These are phyloP conservation scores for Sechiopsis laciniata DNA, from an alignment of 306 rosid species.

Conservation along the genomic window DNA sequence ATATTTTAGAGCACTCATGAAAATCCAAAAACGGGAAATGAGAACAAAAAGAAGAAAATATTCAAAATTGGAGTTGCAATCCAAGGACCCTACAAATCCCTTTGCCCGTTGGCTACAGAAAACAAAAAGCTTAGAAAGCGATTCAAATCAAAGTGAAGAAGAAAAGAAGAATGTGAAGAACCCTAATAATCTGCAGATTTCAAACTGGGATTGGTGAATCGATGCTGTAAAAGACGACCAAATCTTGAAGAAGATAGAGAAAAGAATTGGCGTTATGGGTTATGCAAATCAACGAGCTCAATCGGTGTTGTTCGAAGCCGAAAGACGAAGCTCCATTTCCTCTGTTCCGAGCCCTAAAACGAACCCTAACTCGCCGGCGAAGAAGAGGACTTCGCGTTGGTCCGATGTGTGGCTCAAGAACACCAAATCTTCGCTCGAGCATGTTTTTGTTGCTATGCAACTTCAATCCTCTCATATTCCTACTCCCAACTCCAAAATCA, in stretches of 20 bases:
- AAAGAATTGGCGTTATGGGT: background rate
- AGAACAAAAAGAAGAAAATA: constrained; percentile 6
- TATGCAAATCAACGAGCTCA: background rate
- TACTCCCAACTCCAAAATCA: constrained; percentile 22
- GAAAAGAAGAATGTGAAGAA: background rate
- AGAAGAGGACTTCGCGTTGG: constrained; percentile 44
- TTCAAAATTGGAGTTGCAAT: constrained; percentile 23
- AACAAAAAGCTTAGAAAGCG: background rate
- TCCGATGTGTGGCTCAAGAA: constrained; percentile 62
- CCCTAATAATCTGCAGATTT: background rate
- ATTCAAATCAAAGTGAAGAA: constrained; percentile 11
- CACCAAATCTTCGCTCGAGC: constrained; percentile 41
- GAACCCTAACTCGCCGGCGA: constrained; percentile 27
- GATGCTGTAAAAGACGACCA: background rate
- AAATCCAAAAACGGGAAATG: background rate
- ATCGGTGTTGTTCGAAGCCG: constrained; percentile 40
- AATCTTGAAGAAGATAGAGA: constrained; percentile 10
- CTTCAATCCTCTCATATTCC: constrained; percentile 33
- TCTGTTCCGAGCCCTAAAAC: constrained; percentile 23
- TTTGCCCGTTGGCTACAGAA: constrained; percentile 21
- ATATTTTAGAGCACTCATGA: background rate
- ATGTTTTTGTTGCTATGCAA: constrained; percentile 56
- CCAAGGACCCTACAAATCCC: background rate
- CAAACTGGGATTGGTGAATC: constrained; percentile 2
- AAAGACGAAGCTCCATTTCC: constrained; percentile 34